phyloP scores from a whole-genome alignment of 2,329 filamentous ascomycete genomes.

The Fusarium acutatum region DNA sequence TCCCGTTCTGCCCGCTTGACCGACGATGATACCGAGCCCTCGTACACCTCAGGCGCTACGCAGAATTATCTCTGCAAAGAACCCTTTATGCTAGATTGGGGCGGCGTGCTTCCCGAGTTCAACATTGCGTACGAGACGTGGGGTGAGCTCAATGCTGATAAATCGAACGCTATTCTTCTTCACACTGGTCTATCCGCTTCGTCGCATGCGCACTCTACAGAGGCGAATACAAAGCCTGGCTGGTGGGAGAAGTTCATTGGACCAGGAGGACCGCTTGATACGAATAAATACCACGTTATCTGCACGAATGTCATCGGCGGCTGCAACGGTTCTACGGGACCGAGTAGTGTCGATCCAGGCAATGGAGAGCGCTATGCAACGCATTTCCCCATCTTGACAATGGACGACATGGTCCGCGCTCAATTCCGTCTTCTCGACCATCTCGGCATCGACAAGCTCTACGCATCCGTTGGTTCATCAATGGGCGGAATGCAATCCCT shows the following conservation, averaged over 20 bases:
- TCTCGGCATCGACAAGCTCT: slow-evolving; percentile 79
- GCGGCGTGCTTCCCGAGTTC: slow-evolving; percentile 88
- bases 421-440: slow-evolving; percentile 89
- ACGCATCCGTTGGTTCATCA: slow-evolving; percentile 92
- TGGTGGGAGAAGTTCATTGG: slow-evolving; percentile 99
- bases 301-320: slow-evolving; percentile 97
- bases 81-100: slow-evolving; percentile 90
- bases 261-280: slow-evolving; percentile 84
- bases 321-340: slow-evolving; percentile 95
- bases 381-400: slow-evolving; percentile 91
- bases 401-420: slow-evolving; percentile 97
- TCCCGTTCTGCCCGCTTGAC: slow-evolving; percentile 78
- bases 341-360: slow-evolving; percentile 85
- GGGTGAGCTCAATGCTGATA: slow-evolving; percentile 81
- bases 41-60: slow-evolving; percentile 91
- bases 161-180: slow-evolving; percentile 87
- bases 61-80: slow-evolving; percentile 77
- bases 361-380: slow-evolving; percentile 92
- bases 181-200: slow-evolving; percentile 97
- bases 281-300: slow-evolving; percentile 89
- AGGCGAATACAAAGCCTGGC: slow-evolving; percentile 83
- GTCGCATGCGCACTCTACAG: slow-evolving; percentile 94
- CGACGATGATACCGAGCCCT: slow-evolving; percentile 82
- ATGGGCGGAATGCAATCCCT: slow-evolving; percentile 99
- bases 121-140: slow-evolving; percentile 93